A percentile compares a stretch with the other conserved stretches of the same genome.
Evolutionary conservation across 1,284 basidiomycete species (phyloP).

Genomic region (Neotropicomus parvogracilis): DNA sequence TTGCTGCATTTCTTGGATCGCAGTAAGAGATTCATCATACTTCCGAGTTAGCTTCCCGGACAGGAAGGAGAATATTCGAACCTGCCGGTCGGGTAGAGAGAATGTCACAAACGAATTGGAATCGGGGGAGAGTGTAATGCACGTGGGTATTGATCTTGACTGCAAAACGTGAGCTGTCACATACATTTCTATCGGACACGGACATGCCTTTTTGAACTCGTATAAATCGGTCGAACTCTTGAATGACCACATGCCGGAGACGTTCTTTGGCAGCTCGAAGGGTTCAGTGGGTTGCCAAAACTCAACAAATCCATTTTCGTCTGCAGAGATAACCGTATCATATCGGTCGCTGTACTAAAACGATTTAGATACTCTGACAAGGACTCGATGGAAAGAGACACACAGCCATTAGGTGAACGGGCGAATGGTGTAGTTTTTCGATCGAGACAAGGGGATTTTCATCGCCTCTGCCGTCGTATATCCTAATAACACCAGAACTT

Average conservation of each 20-base stretch:
- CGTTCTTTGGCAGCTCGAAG: conserved; percentile 77
- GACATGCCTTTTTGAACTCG: conserved; percentile 91
- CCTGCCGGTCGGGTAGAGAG: conserved; percentile 88
- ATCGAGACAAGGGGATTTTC: conserved; percentile 74
- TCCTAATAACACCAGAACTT: conserved; percentile 68
- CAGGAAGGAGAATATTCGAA: conserved; percentile 91
- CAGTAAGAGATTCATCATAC: conserved; percentile 92
- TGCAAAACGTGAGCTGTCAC: conserved; percentile 31
- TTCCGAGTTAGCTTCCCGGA: conserved; percentile 87
- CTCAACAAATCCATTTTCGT: conserved; percentile 93
- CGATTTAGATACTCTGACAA: conserved; percentile 4
- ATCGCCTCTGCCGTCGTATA: conserved; percentile 92
- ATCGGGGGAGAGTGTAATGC: conserved; percentile 87
- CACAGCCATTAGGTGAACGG: conserved; percentile 89
- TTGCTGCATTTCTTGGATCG: conserved; percentile 96
- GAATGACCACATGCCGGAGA: conserved; percentile 82
- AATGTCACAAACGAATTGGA: conserved; percentile 87
- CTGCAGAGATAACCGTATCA: conserved; percentile 91
- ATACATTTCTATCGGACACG: neutral
- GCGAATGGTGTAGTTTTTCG: conserved; percentile 76
- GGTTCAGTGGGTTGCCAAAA: conserved; percentile 93
- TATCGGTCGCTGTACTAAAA: conserved; percentile 84
- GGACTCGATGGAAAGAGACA: conserved; percentile 32
- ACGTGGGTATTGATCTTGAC: conserved; percentile 90
- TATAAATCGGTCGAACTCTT: conserved; percentile 94